Base-by-base conservation (phyloP, 805 yeast genomes). In the Candida mattraensis region DNA sequence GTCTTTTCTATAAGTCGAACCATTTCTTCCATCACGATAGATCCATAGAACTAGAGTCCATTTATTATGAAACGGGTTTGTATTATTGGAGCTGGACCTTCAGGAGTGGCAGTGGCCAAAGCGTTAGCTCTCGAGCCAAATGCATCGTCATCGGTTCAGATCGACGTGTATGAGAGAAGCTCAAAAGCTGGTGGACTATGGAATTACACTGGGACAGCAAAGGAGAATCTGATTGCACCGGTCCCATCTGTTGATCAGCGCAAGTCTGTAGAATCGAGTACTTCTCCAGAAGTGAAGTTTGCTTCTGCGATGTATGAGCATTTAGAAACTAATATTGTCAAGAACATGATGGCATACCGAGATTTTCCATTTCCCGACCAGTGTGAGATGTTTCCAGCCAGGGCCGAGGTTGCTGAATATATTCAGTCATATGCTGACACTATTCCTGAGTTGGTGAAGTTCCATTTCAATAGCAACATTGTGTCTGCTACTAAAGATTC, bases 331-430 rank as follows among this genome's bases (percentile, higher is more conserved):
- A 61, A 61, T 28, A 60, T 61, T 33, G 39, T 53, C 13, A 58
- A 58, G 29, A 44, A 50, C 9, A 33, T 60, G 17, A 61, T 61
- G 66, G 42, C 46, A 34, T 61, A 51, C 34, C 56, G 54, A 18
- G 64, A 45, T 30, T 25, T 49, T 23, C 51, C 56, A 8, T 53
- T 60, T 24, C 64, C 64, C 6, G 59, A 56, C 5, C 56, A 61
- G 4, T 54, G 67, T 7, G 76, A 76, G 8, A 53, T 63, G 10
- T 88, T 79, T 50, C 85, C 89, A 1, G 60, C 63, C 10, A 72
- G 91, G 44, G 40, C 57, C 1, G 81, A 81, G 32, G 88, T 88
- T 6, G 65, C 70, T 28, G 51, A 69, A 17, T 88, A 88, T 56
- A 56, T 88, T 41, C 61, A 68, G 28, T 45, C 61, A n/a, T 87